A percentile compares a stretch with the other conserved stretches of the same genome.
Evolutionary conservation across 495 filamentous ascomycete species (phyloP).

Genomic region (Elaphomyces granulatus): DNA sequence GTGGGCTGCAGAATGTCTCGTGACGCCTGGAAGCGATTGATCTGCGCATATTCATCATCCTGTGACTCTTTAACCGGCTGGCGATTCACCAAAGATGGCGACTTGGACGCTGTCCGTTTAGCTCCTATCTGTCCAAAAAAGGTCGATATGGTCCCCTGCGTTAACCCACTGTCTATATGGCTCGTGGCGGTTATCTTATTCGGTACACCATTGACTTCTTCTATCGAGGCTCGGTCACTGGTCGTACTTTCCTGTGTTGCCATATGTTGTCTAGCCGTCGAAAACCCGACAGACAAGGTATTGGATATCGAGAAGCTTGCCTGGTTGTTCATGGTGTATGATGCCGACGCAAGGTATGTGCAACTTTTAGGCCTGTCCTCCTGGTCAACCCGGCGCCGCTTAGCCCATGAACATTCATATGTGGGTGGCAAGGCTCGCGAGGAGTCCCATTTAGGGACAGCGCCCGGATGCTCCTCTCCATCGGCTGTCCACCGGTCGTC

Average conservation of each 20-base stretch:
- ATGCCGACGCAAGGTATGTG: slow-evolving; percentile 13
- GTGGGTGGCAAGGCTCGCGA: slow-evolving; percentile 7
- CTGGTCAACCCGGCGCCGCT: slow-evolving; percentile 22
- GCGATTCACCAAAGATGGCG: background rate
- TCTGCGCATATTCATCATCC: background rate
- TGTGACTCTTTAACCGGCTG: background rate
- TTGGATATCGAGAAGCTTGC: slow-evolving; percentile 22
- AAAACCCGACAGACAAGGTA: slow-evolving; percentile 25
- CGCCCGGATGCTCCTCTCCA: slow-evolving; percentile 35
- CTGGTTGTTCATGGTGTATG: slow-evolving; percentile 17
- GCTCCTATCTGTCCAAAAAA: slow-evolving; percentile 20
- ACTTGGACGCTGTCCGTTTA: background rate
- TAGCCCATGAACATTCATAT: slow-evolving; percentile 17
- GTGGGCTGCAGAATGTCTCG: slow-evolving; percentile 2
- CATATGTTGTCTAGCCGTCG: slow-evolving; percentile 31
- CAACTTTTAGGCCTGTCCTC: slow-evolving; percentile 13
- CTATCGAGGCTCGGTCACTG: slow-evolving; percentile 5
- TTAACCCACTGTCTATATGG: slow-evolving; percentile 15
- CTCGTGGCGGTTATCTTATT: slow-evolving; percentile 6
- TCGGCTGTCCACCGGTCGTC: slow-evolving; percentile 52
- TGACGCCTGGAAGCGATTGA: background rate
- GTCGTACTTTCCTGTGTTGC: slow-evolving; percentile 7
- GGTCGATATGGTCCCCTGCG: slow-evolving; percentile 27
- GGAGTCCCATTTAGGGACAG: slow-evolving; percentile 23
- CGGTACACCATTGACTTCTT: slow-evolving; percentile 4